Base-by-base conservation (phyloP, 768 basidiomycete genomes). In the Hemileccinum rubropunctum region DNA sequence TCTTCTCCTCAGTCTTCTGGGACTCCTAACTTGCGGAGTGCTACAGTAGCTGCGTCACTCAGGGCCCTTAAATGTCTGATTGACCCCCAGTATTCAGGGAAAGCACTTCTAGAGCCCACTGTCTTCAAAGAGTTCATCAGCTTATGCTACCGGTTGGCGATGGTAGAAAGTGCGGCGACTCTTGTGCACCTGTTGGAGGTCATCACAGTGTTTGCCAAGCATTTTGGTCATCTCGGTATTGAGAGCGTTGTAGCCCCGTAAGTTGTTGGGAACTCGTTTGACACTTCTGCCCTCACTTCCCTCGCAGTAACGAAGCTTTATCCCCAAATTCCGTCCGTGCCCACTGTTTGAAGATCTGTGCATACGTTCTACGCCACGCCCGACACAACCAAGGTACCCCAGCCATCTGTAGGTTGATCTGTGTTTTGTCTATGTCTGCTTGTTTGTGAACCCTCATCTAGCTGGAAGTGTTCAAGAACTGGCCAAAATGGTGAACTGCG, bases 121-220 rank as follows among this genome's bases (percentile, higher is more conserved):
- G 81, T 91, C 23, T 95, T 95, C 61, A 91, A 93, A 41, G 95
- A 99, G 68, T 83, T 98, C 38, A 81, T 87, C 57, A 86, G 85
- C 41, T 73, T 98, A 4, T 91, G 86, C 63, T 93, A 95, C 63
- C 82, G 95, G 6, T 82, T 98, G 69, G 91, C 87, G 0, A 83
- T 98, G 78, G 89, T 88, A 0, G 94, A 95, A 62, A 73, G 84
- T 0, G 83, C 90, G 1, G 71, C 60, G 0, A 78, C 91, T 27
- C 88, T 93, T 59, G 71, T 80, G 0, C 79, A 86, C 47, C 76
- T 98, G 18, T 72, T 91, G 3, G 86, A 88, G 54, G 80, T 88
- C 34, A 66, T 93, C 28, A 69, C 79, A 2, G 69, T 72, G 4
- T 81, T 92, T 50, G 82, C 84, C 4, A 65, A 57, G 11, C 63